These are phyloP conservation scores for Umbellularia californica DNA, from an alignment of 164 flowering plant genomes.

Conservation along the genomic window DNA sequence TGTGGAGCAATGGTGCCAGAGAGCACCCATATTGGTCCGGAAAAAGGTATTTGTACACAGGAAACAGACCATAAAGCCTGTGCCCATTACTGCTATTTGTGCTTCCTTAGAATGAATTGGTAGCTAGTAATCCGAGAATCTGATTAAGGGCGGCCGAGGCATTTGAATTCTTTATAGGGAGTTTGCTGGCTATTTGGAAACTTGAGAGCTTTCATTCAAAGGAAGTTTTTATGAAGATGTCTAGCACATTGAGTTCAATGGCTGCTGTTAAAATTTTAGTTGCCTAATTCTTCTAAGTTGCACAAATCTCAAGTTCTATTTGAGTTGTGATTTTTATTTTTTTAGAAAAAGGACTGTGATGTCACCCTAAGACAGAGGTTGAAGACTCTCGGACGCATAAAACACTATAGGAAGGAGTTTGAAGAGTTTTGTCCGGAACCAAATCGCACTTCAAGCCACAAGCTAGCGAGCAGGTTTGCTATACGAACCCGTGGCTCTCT, in stretches of 20 bases:
- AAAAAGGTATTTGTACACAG: slow-evolving; percentile 62
- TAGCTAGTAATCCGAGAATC: slow-evolving; percentile 62
- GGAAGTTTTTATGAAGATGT: slow-evolving; percentile 57
- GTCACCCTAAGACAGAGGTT: too few species aligned
- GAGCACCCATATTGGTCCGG: slow-evolving; percentile 67
- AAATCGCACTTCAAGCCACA: too few species aligned
- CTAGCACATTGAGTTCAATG: slow-evolving; percentile 69
- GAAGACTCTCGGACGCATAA: too few species aligned
- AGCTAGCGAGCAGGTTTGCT: too few species aligned
- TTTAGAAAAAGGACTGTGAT: too few species aligned
- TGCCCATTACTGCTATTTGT: slow-evolving; percentile 15
- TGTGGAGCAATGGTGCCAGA: slow-evolving; percentile 71
- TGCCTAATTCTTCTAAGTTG: too few species aligned
- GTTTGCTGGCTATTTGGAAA: slow-evolving; percentile 48
- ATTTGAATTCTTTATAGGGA: slow-evolving; percentile 56
- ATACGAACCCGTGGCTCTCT: too few species aligned
- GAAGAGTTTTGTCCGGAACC: too few species aligned
- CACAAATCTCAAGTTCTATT: too few species aligned
- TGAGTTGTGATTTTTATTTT: too few species aligned
- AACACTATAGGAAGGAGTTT: too few species aligned
- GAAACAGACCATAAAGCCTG: slow-evolving; percentile 67
- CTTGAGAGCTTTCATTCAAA: slow-evolving; percentile 49
- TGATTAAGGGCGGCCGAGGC: slow-evolving; percentile 69
- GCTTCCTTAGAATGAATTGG: slow-evolving; percentile 44
- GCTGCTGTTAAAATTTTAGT: slow-evolving; percentile 20